Conservation (phyloP, 441 rosid genomes). For the Pelargonium myrrhifolium region DNA sequence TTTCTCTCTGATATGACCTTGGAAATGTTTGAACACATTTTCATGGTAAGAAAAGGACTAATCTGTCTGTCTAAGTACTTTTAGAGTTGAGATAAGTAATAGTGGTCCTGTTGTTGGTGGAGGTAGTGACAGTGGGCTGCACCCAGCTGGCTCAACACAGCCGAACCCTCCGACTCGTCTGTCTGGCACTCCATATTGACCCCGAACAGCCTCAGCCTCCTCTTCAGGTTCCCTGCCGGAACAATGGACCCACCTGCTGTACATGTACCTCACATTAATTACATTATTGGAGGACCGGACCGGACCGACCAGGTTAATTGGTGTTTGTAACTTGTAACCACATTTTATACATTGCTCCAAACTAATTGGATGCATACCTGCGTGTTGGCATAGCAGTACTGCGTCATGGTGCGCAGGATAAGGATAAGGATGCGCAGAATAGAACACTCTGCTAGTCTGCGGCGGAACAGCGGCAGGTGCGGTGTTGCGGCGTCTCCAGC, state of each 20-base stretch:
- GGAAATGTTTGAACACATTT: no score
- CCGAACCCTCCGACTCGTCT: constrained; percentile 44
- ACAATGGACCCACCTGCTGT: no score
- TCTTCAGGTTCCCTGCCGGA: constrained; percentile 44
- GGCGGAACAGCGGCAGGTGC: constrained; percentile 26
- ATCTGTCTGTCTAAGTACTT: no score
- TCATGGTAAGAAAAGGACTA: no score
- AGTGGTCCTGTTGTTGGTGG: constrained; percentile 19
- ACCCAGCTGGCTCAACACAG: constrained; percentile 23
- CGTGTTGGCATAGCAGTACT: constrained; percentile 40
- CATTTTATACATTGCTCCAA: no score
- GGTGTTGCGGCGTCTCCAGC: constrained; percentile 59
- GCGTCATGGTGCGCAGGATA: constrained; percentile 31
- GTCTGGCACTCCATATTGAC: constrained; percentile 80
- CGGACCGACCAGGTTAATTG: no score
- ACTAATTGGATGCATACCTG: no score
- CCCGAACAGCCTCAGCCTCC: constrained; percentile 76
- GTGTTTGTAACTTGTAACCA: no score
- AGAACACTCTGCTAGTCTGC: constrained; percentile 16
- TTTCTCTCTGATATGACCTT: no score
- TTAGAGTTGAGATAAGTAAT: background rate
- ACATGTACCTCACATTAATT: no score
- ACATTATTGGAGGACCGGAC: no score
- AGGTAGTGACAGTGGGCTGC: constrained; percentile 27
- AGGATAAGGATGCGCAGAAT: constrained; percentile 24